phyloP scores from a whole-genome alignment of 192 early-diverging fungal species.

The Neocallimastix lanati region DNA sequence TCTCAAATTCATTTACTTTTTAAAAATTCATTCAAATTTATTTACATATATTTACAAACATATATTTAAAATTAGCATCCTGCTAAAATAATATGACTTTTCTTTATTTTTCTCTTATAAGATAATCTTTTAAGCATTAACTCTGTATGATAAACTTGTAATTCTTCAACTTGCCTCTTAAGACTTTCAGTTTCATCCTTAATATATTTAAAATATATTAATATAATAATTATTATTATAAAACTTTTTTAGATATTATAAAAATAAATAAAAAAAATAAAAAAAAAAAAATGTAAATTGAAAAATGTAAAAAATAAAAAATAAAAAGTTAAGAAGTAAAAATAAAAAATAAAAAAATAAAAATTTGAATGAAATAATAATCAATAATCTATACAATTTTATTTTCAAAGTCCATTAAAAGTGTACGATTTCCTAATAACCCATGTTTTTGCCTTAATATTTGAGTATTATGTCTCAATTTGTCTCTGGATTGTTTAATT shows the following conservation, averaged over 20 bases:
- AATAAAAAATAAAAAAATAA: neutral
- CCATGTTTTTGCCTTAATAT: slow-evolving; percentile 26
- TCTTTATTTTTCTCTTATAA: neutral
- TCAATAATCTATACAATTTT: no score
- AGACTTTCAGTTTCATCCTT: slow-evolving; percentile 1
- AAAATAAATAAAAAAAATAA: no score
- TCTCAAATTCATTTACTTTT: no score
- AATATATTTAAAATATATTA: neutral
- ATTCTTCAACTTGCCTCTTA: slow-evolving; percentile 1
- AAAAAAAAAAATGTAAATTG: no score
- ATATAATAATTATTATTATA: no score
- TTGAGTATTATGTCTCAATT: slow-evolving; percentile 13
- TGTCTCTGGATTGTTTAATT: slow-evolving; percentile 20
- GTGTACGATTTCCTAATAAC: slow-evolving; percentile 21
- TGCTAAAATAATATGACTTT: neutral
- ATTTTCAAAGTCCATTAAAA: slow-evolving; percentile 31
- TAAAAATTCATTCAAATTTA: no score
- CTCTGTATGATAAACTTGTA: neutral
- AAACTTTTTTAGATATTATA: no score
- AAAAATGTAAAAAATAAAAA: neutral
- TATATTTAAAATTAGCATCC: neutral
- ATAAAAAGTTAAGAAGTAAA: no score
- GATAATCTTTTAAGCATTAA: neutral
- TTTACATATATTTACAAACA: no score
- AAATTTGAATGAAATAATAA: no score